Evolutionary conservation across 768 basidiomycete genomes (phyloP).

Genomic region (Sarcodon aspratus): DNA sequence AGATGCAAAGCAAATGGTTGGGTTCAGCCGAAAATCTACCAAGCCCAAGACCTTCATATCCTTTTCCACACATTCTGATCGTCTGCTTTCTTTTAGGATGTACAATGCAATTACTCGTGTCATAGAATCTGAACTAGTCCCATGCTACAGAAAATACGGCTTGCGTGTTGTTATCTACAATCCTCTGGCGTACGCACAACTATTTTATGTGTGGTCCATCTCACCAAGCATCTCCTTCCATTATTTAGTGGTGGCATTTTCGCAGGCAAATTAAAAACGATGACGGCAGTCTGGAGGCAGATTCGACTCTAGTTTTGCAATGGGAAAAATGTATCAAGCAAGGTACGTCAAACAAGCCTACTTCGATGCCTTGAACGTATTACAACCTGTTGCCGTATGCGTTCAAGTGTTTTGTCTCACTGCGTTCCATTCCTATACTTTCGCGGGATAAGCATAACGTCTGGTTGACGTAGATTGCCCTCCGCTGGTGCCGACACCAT

Average conservation of each 20-base stretch:
- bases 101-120: slow-evolving; percentile 38
- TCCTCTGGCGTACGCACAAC: slow-evolving; percentile 31
- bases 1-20: slow-evolving; percentile 45
- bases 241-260: slow-evolving; percentile 41
- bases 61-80: not conserved
- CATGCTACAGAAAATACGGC: slow-evolving; percentile 45
- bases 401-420: not conserved
- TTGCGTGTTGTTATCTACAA: slow-evolving; percentile 47
- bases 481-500: slow-evolving; percentile 56
- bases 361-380: slow-evolving; percentile 28
- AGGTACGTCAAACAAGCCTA: slow-evolving; percentile 32
- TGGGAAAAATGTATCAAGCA: slow-evolving; percentile 34
- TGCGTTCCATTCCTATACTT: not conserved
- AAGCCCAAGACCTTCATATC: slow-evolving; percentile 27
- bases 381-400: slow-evolving; percentile 30
- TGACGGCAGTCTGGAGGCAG: slow-evolving; percentile 25
- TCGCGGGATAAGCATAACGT: slow-evolving; percentile 31
- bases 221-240: slow-evolving; percentile 1
- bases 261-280: slow-evolving; percentile 38
- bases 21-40: slow-evolving; percentile 43
- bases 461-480: slow-evolving; percentile 39
- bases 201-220: not conserved
- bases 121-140: slow-evolving; percentile 39
- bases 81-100: slow-evolving; percentile 20
- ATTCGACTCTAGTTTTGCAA: slow-evolving; percentile 24